phyloP scores from a whole-genome alignment of 805 yeast species.

The Wickerhamomyces subpelliculosus region DNA sequence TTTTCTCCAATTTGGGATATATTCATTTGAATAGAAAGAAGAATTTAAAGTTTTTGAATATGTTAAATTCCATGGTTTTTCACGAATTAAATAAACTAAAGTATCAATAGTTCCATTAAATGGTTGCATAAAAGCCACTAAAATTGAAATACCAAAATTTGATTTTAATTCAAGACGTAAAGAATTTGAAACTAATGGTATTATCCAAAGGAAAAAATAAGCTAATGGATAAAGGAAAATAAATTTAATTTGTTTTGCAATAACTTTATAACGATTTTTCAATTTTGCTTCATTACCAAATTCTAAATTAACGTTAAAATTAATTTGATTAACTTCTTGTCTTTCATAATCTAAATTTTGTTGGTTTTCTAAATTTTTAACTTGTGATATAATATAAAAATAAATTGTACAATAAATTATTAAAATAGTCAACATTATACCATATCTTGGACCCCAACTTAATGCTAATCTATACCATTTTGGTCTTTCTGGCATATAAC shows the following conservation, averaged over 20 bases:
- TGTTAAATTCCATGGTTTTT: constrained; percentile 65
- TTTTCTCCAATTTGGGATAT: constrained; percentile 30
- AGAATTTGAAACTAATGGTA: constrained; percentile 65
- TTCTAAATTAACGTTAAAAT: constrained; percentile 10
- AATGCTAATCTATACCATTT: constrained; percentile 66
- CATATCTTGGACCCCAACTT: constrained; percentile 78
- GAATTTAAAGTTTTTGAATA: constrained; percentile 20
- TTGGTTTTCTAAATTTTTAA: constrained; percentile 12
- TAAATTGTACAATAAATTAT: constrained; percentile 65
- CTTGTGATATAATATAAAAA: constrained; percentile 57
- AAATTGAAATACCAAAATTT: constrained; percentile 53
- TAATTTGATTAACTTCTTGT: not conserved
- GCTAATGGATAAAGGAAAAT: constrained; percentile 83
- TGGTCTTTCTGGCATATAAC: constrained; percentile 69
- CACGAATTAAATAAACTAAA: constrained; percentile 67
- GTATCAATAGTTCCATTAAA: constrained; percentile 75
- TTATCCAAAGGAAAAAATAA: constrained; percentile 73
- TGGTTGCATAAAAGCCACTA: constrained; percentile 76
- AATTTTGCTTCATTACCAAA: constrained; percentile 32
- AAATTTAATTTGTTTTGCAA: constrained; percentile 70
- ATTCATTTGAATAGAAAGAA: constrained; percentile 16
- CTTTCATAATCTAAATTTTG: too few species aligned
- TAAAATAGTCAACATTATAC: constrained; percentile 55
- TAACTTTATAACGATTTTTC: constrained; percentile 54
- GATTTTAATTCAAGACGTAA: constrained; percentile 45